Evolutionary conservation across 2,329 filamentous ascomycete genomes (phyloP), one percentile per base, ranked within the genome.

Genomic region (Biscogniauxia marginata): DNA sequence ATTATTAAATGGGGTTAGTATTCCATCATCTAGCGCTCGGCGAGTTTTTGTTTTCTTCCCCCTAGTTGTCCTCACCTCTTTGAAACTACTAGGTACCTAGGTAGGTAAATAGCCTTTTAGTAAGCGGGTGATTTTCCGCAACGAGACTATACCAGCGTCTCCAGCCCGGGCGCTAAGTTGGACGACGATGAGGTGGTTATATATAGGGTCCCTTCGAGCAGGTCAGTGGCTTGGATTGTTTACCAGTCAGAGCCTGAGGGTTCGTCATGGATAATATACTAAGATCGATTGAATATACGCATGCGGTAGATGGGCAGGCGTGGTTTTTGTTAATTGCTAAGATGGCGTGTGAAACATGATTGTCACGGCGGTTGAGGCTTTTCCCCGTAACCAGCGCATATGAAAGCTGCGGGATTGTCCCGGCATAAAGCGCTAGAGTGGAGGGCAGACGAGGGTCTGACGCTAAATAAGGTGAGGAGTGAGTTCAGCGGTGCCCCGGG

Each of bases 401-500:
- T 39, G 30, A 39, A 39, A 39, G 30, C 30, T 39, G 30, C 30
- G 30, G 30, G 30, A 39, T 39, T 39, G 30, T 16, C 30, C 30
- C 30, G 30, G 30, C 30, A 39, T 39, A 39, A 52, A 39, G 30
- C 30, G 30, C n/a, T 39, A 39, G 30, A n/a, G 57, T 53, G 54
- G 58, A 55, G 60, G 21, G 43, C 58, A 53, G 54, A 63, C 52
- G 49, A 56, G 45, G 30, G 30, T 39, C 30, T 39, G 30, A 16
- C 30, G 30, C 9, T 39, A 39, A 39, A 39, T 39, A 39, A 39
- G 30, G 30, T 39, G 30, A 39, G 30, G 52, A 47, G 55, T 52
- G 51, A 53, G 60, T 60, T 62, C 54, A 39, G 60, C 56, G 54
- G 54, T 52, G 54, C 55, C 54, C 59, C 57, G 55, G 53, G 57